Percentiles rank a stretch among this genome's conserved stretches.
phyloP scores from a whole-genome alignment of 768 basidiomycete species.

The Mycena rebaudengoi region DNA sequence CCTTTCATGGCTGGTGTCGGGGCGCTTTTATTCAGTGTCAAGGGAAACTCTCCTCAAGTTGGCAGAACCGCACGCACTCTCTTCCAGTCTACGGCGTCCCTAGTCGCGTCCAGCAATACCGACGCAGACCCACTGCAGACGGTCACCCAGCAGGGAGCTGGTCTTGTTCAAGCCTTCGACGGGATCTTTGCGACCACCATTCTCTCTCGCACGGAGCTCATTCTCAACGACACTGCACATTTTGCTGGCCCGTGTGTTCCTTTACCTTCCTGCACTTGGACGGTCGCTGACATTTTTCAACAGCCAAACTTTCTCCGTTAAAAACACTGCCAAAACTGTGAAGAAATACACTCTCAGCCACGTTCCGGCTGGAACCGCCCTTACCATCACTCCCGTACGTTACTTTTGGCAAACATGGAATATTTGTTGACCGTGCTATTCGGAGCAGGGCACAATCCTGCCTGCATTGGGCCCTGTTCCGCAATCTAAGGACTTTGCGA shows the following conservation, averaged over 20 bases:
- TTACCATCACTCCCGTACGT: slow-evolving; percentile 19
- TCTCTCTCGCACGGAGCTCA: slow-evolving; percentile 63
- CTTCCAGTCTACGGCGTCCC: slow-evolving; percentile 56
- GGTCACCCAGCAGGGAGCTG: slow-evolving; percentile 61
- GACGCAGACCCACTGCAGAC: slow-evolving; percentile 62
- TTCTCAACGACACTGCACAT: slow-evolving; percentile 71
- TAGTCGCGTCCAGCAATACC: slow-evolving; percentile 52
- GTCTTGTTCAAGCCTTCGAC: slow-evolving; percentile 64
- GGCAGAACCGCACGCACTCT: slow-evolving; percentile 35
- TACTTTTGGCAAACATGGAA: not conserved
- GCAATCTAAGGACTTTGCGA: slow-evolving; percentile 52
- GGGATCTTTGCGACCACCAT: slow-evolving; percentile 62
- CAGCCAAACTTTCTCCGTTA: slow-evolving; percentile 60
- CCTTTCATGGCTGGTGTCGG: slow-evolving; percentile 57
- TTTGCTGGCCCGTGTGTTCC: slow-evolving; percentile 52
- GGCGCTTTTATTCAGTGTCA: slow-evolving; percentile 52
- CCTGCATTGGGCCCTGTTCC: slow-evolving; percentile 59
- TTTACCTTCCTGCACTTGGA: slow-evolving; percentile 11
- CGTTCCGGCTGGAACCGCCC: slow-evolving; percentile 64
- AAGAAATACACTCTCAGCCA: slow-evolving; percentile 60
- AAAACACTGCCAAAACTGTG: slow-evolving; percentile 52
- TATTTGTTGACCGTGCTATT: not conserved
- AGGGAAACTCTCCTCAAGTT: slow-evolving; percentile 43
- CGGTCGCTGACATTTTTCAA: not conserved
- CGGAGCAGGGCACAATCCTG: slow-evolving; percentile 51